Percentiles rank a stretch among this genome's conserved stretches.
Evolutionary conservation across 169 alveolate species (phyloP).

Genomic region (Cystoisospora suis): DNA sequence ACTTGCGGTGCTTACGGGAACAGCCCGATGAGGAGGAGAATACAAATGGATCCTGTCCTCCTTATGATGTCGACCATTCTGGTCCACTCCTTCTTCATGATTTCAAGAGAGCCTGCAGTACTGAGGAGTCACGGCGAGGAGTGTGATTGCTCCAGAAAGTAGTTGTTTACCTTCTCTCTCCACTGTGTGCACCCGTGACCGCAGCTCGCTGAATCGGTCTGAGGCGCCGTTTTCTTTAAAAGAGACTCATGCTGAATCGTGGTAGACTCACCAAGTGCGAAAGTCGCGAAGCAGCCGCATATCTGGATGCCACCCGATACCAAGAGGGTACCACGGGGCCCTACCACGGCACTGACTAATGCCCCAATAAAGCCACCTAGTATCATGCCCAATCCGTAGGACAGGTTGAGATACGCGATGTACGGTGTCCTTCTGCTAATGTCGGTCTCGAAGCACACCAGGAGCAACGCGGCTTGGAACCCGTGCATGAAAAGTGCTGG

Average conservation of each 20-base stretch:
- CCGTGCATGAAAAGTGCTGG: conserved; percentile 61
- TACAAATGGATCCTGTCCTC: background rate
- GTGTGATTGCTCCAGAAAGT: too few relatives aligned
- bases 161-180: too few relatives aligned
- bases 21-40: background rate
- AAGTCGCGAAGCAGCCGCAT: conserved; percentile 52
- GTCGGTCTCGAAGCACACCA: conserved; percentile 46
- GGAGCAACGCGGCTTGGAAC: conserved; percentile 55
- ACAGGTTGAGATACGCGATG: conserved; percentile 56
- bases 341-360: conserved; percentile 24
- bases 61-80: background rate
- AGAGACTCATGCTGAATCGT: background rate
- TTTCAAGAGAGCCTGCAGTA: background rate
- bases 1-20: conserved; percentile 26
- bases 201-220: conserved; percentile 33
- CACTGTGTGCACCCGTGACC: too few relatives aligned
- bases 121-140: too few relatives aligned
- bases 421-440: conserved; percentile 43
- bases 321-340: conserved; percentile 58
- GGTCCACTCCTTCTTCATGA: conserved; percentile 1
- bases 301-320: conserved; percentile 54
- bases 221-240: background rate
- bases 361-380: conserved; percentile 57
- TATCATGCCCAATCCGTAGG: conserved; percentile 51
- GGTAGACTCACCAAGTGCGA: conserved; percentile 32